These are phyloP conservation scores for Cantharellus anzutake DNA, from an alignment of 768 basidiomycete genomes.

Conservation along the genomic window DNA sequence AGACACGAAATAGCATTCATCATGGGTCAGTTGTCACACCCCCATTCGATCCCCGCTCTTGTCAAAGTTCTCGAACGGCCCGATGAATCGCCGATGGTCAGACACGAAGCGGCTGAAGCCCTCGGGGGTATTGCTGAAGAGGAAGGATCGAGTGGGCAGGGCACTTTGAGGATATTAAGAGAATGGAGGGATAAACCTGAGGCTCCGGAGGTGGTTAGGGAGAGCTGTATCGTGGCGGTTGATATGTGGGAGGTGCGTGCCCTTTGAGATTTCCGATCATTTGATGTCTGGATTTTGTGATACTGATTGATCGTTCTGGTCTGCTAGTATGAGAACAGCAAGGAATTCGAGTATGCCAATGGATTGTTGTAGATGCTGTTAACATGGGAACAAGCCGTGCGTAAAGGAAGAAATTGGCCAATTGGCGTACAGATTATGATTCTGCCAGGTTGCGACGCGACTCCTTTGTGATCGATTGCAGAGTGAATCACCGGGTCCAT, in stretches of 20 bases:
- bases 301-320: background rate
- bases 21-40: conserved; percentile 85
- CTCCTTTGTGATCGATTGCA: no score
- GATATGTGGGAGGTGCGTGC: conserved; percentile 85
- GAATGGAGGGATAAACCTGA: conserved; percentile 69
- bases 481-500: no score
- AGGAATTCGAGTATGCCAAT: conserved; percentile 62
- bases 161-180: conserved; percentile 69
- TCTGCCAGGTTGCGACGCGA: no score
- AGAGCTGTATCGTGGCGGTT: conserved; percentile 90
- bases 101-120: conserved; percentile 97
- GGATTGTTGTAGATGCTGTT: conserved; percentile 20
- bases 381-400: no score
- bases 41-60: conserved; percentile 73
- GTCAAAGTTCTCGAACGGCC: conserved; percentile 52
- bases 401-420: no score
- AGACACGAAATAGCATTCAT: conserved; percentile 98
- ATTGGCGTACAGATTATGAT: no score
- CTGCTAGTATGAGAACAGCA: conserved; percentile 56
- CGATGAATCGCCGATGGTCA: conserved; percentile 84
- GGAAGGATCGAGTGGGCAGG: conserved; percentile 33
- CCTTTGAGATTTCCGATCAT: background rate
- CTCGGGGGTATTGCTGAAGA: conserved; percentile 63
- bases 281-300: background rate
- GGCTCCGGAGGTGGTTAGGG: conserved; percentile 74